These are phyloP conservation scores for Nadsonia commutata DNA, from an alignment of 1,139 yeast genomes.

Conservation along the genomic window DNA sequence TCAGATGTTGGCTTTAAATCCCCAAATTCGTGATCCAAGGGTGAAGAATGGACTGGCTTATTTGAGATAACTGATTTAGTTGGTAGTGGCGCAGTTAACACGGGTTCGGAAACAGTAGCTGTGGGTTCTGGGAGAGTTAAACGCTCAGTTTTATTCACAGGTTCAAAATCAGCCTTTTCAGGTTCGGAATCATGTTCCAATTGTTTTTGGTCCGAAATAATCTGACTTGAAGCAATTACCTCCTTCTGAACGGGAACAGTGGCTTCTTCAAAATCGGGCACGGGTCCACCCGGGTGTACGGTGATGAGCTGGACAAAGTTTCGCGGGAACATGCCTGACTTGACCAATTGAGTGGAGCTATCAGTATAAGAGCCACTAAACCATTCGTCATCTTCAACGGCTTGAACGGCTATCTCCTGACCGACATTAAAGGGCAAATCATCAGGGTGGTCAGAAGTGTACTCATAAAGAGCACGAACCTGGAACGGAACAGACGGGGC, in stretches of 20 bases:
- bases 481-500: conserved; percentile 35
- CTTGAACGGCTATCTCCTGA: conserved; percentile 57
- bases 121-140: no score
- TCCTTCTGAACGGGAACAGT: no score
- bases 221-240: conserved; percentile 1
- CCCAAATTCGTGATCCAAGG: no score
- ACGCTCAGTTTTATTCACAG: background rate
- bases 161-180: conserved; percentile 2
- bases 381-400: conserved; percentile 87
- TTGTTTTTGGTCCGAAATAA: conserved; percentile 1
- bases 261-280: conserved; percentile 7
- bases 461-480: conserved; percentile 57
- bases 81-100: no score
- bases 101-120: no score
- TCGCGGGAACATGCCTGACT: conserved; percentile 75
- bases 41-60: no score
- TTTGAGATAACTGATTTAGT: no score
- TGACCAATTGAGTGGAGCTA: conserved; percentile 21
- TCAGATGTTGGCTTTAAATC: no score
- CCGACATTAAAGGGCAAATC: conserved; percentile 62
- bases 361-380: conserved; percentile 51
- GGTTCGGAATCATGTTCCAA: conserved; percentile 1
- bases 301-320: conserved; percentile 48
- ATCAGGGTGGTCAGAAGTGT: conserved; percentile 68
- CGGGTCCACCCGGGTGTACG: conserved; percentile 12